These are phyloP conservation scores for Acanthamoeba royreba DNA, from an alignment of 208 protist species.

Conservation along the genomic window DNA sequence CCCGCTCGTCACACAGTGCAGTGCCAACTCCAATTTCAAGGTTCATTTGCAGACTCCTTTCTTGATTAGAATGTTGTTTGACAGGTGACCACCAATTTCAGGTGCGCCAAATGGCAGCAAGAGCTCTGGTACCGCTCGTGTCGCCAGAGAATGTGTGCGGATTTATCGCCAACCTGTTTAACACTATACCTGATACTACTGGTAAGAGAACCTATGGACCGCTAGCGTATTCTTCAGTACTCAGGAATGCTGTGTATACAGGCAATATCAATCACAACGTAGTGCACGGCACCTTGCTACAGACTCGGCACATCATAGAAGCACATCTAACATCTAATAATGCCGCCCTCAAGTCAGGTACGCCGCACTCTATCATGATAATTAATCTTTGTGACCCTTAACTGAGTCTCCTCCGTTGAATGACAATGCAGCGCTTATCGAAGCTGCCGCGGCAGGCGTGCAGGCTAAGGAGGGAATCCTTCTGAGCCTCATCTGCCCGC, in stretches of 20 bases:
- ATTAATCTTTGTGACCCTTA: too few species aligned
- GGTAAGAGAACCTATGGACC: neutral
- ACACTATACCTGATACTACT: neutral
- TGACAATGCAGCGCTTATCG: neutral
- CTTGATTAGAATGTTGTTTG: neutral
- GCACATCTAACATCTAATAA: neutral
- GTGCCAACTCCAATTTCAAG: slow-evolving; percentile 6
- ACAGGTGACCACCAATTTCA: neutral
- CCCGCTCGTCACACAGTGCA: neutral
- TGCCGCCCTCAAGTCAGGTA: neutral
- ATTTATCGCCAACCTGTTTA: neutral
- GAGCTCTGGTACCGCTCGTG: neutral
- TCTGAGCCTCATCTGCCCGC: neutral
- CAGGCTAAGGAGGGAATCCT: neutral
- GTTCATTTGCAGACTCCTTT: neutral
- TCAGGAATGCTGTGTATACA: too few species aligned
- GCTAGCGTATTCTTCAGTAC: too few species aligned
- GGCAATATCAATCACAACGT: neutral
- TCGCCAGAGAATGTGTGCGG: neutral
- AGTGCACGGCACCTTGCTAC: neutral
- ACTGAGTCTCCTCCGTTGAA: too few species aligned
- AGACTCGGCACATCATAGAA: neutral
- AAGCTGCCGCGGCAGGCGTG: neutral
- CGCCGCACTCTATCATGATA: too few species aligned
- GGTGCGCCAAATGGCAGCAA: neutral